Evolutionary conservation across 805 yeast genomes (phyloP).

Genomic region (Saturnispora saitoi): DNA sequence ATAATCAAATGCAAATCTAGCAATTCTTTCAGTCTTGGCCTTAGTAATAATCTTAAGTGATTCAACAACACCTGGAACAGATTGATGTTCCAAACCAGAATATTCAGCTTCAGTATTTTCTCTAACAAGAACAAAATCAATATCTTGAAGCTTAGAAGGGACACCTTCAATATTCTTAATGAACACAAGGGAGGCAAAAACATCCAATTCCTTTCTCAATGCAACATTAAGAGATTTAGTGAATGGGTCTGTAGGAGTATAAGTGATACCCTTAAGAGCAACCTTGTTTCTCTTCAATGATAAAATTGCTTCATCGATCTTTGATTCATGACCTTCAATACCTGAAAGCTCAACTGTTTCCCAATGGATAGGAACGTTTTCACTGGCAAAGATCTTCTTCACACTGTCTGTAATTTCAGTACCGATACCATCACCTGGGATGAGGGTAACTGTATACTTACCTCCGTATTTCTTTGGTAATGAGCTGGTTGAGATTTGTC

Average conservation of each 20-base stretch:
- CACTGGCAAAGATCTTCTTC: slow-evolving; percentile 76
- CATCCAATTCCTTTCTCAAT: slow-evolving; percentile 90
- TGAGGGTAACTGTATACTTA: slow-evolving; percentile 83
- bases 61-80: slow-evolving; percentile 97
- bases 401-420: slow-evolving; percentile 93
- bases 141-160: slow-evolving; percentile 76
- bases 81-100: slow-evolving; percentile 96
- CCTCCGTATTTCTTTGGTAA: slow-evolving; percentile 93
- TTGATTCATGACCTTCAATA: slow-evolving; percentile 37
- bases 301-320: slow-evolving; percentile 73
- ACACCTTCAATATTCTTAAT: slow-evolving; percentile 94
- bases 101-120: slow-evolving; percentile 99
- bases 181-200: slow-evolving; percentile 89
- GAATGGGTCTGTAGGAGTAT: slow-evolving; percentile 75
- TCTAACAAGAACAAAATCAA: slow-evolving; percentile 91
- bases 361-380: slow-evolving; percentile 89
- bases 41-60: slow-evolving; percentile 91
- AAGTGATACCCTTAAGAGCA: slow-evolving; percentile 92
- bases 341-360: slow-evolving; percentile 71
- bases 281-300: slow-evolving; percentile 93
- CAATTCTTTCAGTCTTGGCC: slow-evolving; percentile 92
- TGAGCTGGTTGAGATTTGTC: slow-evolving; percentile 27
- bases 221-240: slow-evolving; percentile 90
- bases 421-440: slow-evolving; percentile 99
- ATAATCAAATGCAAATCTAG: slow-evolving; percentile 93